Percentiles rank a stretch among this genome's conserved stretches.
phyloP scores from a whole-genome alignment of 2,329 filamentous ascomycete species.

The Elsinoe necatrix region DNA sequence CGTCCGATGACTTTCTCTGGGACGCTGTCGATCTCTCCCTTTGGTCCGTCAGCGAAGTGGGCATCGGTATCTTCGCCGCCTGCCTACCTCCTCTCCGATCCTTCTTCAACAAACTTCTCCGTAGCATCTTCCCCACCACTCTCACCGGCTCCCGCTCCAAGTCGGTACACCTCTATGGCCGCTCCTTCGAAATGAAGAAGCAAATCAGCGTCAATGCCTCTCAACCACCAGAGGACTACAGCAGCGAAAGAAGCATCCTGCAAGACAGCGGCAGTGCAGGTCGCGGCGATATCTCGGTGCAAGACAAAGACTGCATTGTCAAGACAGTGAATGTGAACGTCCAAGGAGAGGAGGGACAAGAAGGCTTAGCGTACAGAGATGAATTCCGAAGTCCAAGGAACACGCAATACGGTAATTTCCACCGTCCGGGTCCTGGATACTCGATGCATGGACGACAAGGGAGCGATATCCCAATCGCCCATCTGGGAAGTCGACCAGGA shows the following conservation, averaged over 20 bases:
- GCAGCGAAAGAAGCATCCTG: slow-evolving; percentile 4
- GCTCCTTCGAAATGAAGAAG: slow-evolving; percentile 10
- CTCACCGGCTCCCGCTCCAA: slow-evolving; percentile 8
- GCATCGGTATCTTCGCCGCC: slow-evolving; percentile 18
- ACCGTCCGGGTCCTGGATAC: background rate
- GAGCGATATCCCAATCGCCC: slow-evolving; percentile 1
- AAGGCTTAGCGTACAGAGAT: background rate
- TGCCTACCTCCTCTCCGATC: slow-evolving; percentile 17
- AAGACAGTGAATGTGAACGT: slow-evolving; percentile 14
- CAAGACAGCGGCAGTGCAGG: background rate
- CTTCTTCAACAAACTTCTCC: slow-evolving; percentile 17
- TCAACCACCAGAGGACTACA: slow-evolving; percentile 9
- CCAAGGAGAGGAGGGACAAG: slow-evolving; percentile 1
- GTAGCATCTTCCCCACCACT: slow-evolving; percentile 13
- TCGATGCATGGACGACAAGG: background rate
- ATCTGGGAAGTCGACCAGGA: background rate
- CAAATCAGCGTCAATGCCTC: background rate
- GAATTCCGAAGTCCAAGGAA: slow-evolving; percentile 6
- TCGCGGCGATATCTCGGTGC: background rate
- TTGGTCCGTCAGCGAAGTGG: slow-evolving; percentile 17
- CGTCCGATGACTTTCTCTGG: slow-evolving; percentile 15
- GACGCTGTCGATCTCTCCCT: slow-evolving; percentile 17
- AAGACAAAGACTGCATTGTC: slow-evolving; percentile 11
- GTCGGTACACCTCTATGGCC: background rate
- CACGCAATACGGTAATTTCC: background rate